Percentiles rank a stretch among this genome's conserved stretches.
Evolutionary conservation across 345 rosid species (phyloP).

Genomic region (Geranium rotundifolium): DNA sequence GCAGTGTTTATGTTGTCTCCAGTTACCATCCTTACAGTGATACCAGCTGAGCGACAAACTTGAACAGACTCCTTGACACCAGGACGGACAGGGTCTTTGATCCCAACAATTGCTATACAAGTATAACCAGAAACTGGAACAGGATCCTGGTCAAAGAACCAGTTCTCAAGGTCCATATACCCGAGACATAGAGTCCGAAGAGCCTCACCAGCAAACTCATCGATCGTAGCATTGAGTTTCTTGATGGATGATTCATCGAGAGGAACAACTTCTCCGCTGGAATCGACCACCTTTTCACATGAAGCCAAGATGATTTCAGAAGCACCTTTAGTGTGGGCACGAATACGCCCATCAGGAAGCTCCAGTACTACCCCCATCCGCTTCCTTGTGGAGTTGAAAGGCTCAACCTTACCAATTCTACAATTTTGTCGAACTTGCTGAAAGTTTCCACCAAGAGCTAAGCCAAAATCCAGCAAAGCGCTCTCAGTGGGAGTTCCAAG

Average conservation of each 20-base stretch:
- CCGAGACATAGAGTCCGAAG: conserved; percentile 85
- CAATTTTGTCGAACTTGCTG: conserved; percentile 45
- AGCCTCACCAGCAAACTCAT: conserved; percentile 78
- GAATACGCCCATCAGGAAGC: conserved; percentile 51
- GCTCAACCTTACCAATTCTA: conserved; percentile 67
- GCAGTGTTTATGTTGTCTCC: conserved; percentile 95
- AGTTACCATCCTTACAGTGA: conserved; percentile 89
- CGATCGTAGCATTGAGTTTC: conserved; percentile 50
- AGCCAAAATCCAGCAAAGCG: conserved; percentile 66
- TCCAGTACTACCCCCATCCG: conserved; percentile 76
- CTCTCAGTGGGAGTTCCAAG: conserved; percentile 87
- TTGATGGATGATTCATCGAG: conserved; percentile 51
- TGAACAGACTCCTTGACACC: conserved; percentile 90
- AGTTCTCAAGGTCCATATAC: conserved; percentile 43
- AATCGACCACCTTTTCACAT: conserved; percentile 63
- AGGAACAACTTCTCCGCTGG: conserved; percentile 58
- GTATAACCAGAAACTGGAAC: conserved; percentile 61
- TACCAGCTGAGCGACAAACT: conserved; percentile 76
- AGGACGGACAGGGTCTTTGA: conserved; percentile 91
- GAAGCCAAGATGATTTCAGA: conserved; percentile 81
- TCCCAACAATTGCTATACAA: conserved; percentile 83
- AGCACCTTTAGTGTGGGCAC: conserved; percentile 86
- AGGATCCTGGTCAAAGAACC: conserved; percentile 41
- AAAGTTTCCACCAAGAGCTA: conserved; percentile 74
- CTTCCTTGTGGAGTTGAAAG: conserved; percentile 88